A percentile compares a stretch with the other conserved stretches of the same genome.
Evolutionary conservation across 129 eudicot genomes (phyloP).

Genomic region (Silybum marianum): DNA sequence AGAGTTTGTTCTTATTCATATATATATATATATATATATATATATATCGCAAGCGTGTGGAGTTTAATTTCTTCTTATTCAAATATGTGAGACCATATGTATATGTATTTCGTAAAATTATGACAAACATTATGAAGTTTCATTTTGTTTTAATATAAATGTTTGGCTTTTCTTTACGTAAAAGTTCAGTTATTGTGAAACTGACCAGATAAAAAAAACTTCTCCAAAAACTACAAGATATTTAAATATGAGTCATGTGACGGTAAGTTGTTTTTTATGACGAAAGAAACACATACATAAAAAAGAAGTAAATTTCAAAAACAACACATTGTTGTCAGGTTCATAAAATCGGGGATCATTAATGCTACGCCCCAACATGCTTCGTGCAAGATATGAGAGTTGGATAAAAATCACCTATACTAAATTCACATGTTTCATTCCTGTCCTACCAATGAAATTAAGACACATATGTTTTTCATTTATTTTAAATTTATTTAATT

Average conservation of each 20-base stretch:
- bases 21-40: too few relatives aligned
- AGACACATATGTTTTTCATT: too few relatives aligned
- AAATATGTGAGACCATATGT: not conserved
- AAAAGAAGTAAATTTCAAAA: not conserved
- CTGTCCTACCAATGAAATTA: too few relatives aligned
- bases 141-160: not conserved
- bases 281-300: not conserved
- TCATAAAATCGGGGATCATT: not conserved
- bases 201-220: not conserved
- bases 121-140: not conserved
- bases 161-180: not conserved
- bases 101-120: not conserved
- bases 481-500: too few relatives aligned
- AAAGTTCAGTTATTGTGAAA: not conserved
- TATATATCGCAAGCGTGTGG: not conserved
- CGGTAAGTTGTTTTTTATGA: not conserved
- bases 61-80: not conserved
- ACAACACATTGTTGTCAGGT: not conserved
- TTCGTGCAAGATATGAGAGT: too few relatives aligned
- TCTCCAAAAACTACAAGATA: not conserved
- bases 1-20: not conserved
- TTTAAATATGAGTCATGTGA: not conserved
- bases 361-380: too few relatives aligned
- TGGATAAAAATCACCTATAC: too few relatives aligned
- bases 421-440: too few relatives aligned